Conservation (phyloP, 176 grass and related monocot species). For the Bothriochloa decipiens region DNA sequence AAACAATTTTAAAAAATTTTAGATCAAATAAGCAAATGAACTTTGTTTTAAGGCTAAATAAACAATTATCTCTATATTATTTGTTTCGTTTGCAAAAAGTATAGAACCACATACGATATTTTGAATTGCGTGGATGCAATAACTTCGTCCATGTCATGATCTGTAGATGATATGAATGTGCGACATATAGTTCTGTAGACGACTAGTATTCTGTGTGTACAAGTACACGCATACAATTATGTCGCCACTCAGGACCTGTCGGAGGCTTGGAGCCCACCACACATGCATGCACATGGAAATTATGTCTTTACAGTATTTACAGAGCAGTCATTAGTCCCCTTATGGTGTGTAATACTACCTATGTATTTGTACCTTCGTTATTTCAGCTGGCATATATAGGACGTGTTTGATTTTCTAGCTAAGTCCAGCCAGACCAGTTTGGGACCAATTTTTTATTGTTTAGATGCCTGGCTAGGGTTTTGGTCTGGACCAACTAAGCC, state of each 20-base stretch:
- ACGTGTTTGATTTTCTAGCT: too few species aligned
- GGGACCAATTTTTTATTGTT: too few species aligned
- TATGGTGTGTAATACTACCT: too few species aligned
- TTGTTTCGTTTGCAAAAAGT: not conserved
- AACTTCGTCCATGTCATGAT: not conserved
- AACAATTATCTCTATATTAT: too few species aligned
- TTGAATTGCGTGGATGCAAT: not conserved
- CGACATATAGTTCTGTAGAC: conserved; percentile 8
- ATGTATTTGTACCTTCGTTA: too few species aligned
- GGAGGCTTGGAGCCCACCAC: not conserved
- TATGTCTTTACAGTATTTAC: not conserved
- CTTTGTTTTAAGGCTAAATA: too few species aligned
- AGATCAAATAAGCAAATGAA: too few species aligned
- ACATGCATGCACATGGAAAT: conserved; percentile 10
- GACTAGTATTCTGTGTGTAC: conserved; percentile 37
- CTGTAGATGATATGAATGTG: not conserved
- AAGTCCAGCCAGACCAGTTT: too few species aligned
- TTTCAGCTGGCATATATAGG: too few species aligned
- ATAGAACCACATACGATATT: not conserved
- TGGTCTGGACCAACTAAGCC: too few species aligned
- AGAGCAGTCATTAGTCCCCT: not conserved
- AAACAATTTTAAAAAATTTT: too few species aligned
- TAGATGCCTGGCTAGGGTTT: too few species aligned
- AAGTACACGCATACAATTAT: conserved; percentile 35
- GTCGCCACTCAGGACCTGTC: conserved; percentile 16